phyloP scores from a whole-genome alignment of 1,139 yeast genomes.

The Taphrina communis region DNA sequence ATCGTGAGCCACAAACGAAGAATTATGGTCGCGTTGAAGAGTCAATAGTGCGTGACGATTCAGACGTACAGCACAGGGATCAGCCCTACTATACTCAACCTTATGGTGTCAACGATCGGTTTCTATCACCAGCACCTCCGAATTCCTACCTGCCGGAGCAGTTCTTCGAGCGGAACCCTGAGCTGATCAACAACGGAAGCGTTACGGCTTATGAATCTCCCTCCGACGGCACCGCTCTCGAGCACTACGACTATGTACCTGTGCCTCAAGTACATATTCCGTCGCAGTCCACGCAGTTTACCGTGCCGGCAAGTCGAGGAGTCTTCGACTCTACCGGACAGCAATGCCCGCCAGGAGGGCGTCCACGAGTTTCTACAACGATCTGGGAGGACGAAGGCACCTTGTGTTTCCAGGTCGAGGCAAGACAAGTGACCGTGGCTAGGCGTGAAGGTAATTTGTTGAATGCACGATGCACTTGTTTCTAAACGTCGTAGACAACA shows the following conservation, averaged over 20 bases:
- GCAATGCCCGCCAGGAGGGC: conserved; percentile 64
- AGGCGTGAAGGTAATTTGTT: conserved; percentile 64
- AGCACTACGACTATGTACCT: conserved; percentile 16
- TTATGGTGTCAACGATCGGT: conserved; percentile 3
- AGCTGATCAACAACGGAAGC: background rate
- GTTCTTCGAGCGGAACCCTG: background rate
- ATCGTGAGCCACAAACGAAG: background rate
- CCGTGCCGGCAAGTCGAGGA: conserved; percentile 14
- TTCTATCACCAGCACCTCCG: background rate
- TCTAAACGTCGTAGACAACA: conserved; percentile 60
- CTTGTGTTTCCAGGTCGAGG: conserved; percentile 92
- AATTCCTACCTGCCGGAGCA: conserved; percentile 4
- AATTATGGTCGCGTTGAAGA: conserved; percentile 18
- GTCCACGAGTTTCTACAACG: conserved; percentile 90
- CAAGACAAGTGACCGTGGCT: conserved; percentile 87
- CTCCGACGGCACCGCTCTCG: background rate
- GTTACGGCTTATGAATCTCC: background rate
- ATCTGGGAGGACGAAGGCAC: conserved; percentile 98
- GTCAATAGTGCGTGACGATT: background rate
- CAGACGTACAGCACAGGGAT: conserved; percentile 1
- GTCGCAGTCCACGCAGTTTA: conserved; percentile 9
- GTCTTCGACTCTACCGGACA: conserved; percentile 60
- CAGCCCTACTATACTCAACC: conserved; percentile 13
- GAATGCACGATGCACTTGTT: background rate
- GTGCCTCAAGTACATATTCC: conserved; percentile 13